Conservation (phyloP, 2,329 filamentous ascomycete genomes). For the Penicillium fuscoglaucum region DNA sequence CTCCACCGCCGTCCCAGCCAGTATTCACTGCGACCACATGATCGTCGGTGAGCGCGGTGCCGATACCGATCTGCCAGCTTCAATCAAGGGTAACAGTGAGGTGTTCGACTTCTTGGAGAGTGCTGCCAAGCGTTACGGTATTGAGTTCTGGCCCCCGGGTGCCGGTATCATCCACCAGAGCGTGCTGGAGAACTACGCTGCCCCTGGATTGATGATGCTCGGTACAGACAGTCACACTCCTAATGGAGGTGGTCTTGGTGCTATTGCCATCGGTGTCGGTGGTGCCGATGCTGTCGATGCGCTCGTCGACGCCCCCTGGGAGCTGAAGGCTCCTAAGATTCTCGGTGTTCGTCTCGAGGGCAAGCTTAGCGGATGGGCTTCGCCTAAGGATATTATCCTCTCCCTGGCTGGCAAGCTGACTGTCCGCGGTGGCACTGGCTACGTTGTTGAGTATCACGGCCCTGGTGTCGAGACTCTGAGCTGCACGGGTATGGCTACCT, state of each 20-base stretch:
- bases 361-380: conserved; percentile 82
- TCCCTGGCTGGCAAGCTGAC: conserved; percentile 85
- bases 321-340: conserved; percentile 90
- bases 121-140: conserved; percentile 84
- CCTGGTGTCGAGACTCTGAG: conserved; percentile 86
- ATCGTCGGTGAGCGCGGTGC: conserved; percentile 94
- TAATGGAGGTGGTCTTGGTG: conserved; percentile 89
- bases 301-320: conserved; percentile 94
- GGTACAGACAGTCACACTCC: conserved; percentile 97
- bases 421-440: conserved; percentile 90
- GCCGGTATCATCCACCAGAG: conserved; percentile 97
- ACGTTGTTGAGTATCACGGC: conserved; percentile 91
- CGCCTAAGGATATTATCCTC: conserved; percentile 94
- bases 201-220: conserved; percentile 98
- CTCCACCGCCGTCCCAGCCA: conserved; percentile 87
- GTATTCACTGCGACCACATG: conserved; percentile 98
- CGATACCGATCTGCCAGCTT: conserved; percentile 77
- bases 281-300: conserved; percentile 97
- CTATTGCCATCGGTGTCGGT: conserved; percentile 96
- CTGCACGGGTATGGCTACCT: conserved; percentile 89
- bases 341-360: conserved; percentile 50
- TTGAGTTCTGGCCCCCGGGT: conserved; percentile 93
- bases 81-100: conserved; percentile 90
- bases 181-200: conserved; percentile 94
- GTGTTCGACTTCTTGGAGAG: conserved; percentile 97